These are phyloP conservation scores for Chlorella sp. DNA, from an alignment of 139 green algal genomes.

Conservation along the genomic window DNA sequence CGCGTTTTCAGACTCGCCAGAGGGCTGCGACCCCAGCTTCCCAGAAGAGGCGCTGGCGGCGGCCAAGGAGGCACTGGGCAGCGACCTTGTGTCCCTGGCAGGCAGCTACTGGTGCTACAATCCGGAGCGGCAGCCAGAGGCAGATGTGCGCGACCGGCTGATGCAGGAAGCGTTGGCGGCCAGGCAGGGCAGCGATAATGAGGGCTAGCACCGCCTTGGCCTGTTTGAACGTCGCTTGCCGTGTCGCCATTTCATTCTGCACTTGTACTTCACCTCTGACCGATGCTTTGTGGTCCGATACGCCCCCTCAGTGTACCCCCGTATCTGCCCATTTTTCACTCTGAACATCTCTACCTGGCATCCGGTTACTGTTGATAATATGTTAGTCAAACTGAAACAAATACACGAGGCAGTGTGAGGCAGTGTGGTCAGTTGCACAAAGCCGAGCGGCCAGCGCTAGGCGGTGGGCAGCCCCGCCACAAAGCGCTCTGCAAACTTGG, in stretches of 20 bases:
- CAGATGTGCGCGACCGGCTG: too few relatives aligned
- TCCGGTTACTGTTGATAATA: neutral
- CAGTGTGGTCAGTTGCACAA: neutral
- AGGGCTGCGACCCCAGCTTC: slow-evolving; percentile 6
- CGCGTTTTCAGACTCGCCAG: neutral
- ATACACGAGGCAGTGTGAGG: too few relatives aligned
- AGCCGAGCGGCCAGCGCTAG: neutral
- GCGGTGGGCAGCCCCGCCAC: neutral
- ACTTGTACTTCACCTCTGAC: too few relatives aligned
- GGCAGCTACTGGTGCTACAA: slow-evolving; percentile 27
- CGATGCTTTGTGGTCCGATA: too few relatives aligned
- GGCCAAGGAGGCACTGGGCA: slow-evolving; percentile 1
- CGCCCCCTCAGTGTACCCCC: neutral
- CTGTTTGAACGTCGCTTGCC: too few relatives aligned
- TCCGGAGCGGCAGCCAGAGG: slow-evolving; percentile 9
- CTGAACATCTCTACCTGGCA: neutral
- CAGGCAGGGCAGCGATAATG: too few relatives aligned
- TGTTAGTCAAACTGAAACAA: neutral
- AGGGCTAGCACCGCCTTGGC: too few relatives aligned
- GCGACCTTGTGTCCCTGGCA: neutral
- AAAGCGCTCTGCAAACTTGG: slow-evolving; percentile 21
- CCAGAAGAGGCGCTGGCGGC: slow-evolving; percentile 7
- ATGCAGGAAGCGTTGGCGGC: too few relatives aligned
- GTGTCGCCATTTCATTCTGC: too few relatives aligned
- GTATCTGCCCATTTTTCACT: neutral